A percentile compares a stretch with the other conserved stretches of the same genome.
Evolutionary conservation across 2,329 filamentous ascomycete genomes (phyloP).

Genomic region (Lasiodiplodia citricola): DNA sequence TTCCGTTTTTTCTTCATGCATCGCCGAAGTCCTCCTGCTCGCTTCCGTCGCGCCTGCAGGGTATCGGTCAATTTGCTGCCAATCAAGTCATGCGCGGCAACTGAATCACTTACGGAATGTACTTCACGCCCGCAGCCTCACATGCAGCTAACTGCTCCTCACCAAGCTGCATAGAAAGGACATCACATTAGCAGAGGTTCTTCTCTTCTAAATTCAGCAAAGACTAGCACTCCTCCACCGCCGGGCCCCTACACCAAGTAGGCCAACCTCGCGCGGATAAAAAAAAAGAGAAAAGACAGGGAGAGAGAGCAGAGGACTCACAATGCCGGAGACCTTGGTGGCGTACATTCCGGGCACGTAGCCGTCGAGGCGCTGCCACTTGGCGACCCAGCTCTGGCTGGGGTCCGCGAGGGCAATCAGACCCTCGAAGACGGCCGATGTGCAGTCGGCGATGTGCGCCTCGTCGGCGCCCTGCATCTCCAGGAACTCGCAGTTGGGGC

Average conservation of each 20-base stretch:
- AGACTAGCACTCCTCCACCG: too few species aligned
- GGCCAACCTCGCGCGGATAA: not conserved
- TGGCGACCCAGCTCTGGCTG: conserved; percentile 89
- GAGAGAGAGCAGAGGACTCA: conserved; percentile 42
- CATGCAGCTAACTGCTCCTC: conserved; percentile 62
- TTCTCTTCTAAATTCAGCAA: not conserved
- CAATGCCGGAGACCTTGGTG: conserved; percentile 86
- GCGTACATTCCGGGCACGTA: conserved; percentile 93
- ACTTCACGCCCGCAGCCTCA: conserved; percentile 65
- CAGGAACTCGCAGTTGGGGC: conserved; percentile 97
- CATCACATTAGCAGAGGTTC: not conserved
- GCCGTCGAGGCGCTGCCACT: conserved; percentile 88
- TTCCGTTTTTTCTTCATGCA: not conserved
- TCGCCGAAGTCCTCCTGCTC: conserved; percentile 39
- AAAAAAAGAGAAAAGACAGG: not conserved
- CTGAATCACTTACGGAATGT: conserved; percentile 54
- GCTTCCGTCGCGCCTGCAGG: conserved; percentile 38
- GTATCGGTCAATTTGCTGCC: not conserved
- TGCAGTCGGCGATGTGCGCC: conserved; percentile 81
- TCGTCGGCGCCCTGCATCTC: conserved; percentile 80
- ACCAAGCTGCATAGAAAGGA: conserved; percentile 50
- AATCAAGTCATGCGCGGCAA: not conserved
- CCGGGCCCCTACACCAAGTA: not conserved
- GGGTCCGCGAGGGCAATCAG: conserved; percentile 85
- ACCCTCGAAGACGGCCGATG: conserved; percentile 94